These are phyloP conservation scores for Pseudoneurospora amorphoporcata DNA, from an alignment of 495 filamentous ascomycete genomes.

Conservation along the genomic window DNA sequence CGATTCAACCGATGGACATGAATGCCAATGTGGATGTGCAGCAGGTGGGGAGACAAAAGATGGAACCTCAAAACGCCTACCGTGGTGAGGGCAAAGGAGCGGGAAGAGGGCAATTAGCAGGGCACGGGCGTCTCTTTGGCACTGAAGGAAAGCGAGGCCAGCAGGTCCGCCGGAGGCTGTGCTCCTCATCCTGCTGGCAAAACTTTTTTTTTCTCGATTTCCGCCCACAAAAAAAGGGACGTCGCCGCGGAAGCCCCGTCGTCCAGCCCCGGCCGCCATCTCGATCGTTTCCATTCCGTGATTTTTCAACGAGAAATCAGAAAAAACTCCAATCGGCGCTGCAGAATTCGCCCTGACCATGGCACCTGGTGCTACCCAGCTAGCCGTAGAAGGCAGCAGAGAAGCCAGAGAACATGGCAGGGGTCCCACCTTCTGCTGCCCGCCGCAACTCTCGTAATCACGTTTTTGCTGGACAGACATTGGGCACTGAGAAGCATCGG, in stretches of 20 bases:
- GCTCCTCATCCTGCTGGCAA: not conserved
- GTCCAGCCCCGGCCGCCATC: not conserved
- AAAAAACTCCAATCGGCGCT: not conserved
- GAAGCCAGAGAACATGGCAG: not conserved
- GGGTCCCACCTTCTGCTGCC: not conserved
- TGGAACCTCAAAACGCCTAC: not conserved
- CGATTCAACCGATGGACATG: not conserved
- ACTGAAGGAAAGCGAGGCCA: not conserved
- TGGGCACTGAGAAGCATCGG: not conserved
- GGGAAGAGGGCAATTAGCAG: not conserved
- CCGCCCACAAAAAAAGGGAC: not conserved
- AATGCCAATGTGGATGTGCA: not conserved
- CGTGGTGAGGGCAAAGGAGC: not conserved
- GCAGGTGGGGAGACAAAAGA: not conserved
- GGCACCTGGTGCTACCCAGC: not conserved
- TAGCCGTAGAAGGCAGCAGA: not conserved
- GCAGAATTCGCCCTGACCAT: not conserved
- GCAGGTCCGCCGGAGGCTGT: not conserved
- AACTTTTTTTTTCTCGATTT: not conserved
- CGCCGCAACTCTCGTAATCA: not conserved
- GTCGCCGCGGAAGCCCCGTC: not conserved
- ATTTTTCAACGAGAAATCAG: not conserved
- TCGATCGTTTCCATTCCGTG: not conserved
- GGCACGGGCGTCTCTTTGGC: not conserved
- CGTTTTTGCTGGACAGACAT: not conserved